Base-by-base conservation (phyloP, 2,329 filamentous ascomycete species). In the Sporothrix dimorphospora region DNA sequence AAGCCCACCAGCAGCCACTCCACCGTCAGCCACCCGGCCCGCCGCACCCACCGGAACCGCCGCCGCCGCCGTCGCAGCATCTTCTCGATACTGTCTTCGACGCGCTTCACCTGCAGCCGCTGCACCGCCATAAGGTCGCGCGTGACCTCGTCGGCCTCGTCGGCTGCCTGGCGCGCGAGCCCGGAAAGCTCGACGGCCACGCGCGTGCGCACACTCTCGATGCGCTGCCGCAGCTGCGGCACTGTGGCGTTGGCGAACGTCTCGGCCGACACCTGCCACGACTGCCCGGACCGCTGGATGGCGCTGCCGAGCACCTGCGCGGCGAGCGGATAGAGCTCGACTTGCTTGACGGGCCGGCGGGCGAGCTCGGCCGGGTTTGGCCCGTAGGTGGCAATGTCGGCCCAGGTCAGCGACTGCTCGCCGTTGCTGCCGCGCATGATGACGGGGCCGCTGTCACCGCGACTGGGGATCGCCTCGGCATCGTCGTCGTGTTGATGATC, bases 1-100 rank as follows among this genome's bases (percentile, higher is more conserved):
- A 97, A 88, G 4, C 92, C 92, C 51, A 98, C 89, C 21, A 98
- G 86, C 67, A 89, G 83, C 94, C 94, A 98, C 83, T 98, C 95
- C 19, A 98, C 88, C 24, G 91, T 82, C 71, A 94, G 89, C 87
- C 94, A 98, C 16, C 93, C 91, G 0, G 90, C 89, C 16, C 92
- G 85, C 51, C 93, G 85, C 30, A 94, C 81, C 89, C 93, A 94
- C 71, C 93, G 86, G 78, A 96, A 89, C 72, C 89, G 82, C 40
- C 89, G 81, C 16, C 89, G 85, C 69, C 94, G 86, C 73, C 92
- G 86, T 73, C 92, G 86, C 69, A 94, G 86, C 84, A 93, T 90
- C 78, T 92, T 88, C 73, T 96, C 87, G 73, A 98, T 92, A 19
- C 89, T 87, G 79, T 97, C 94, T 65, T 90, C 88, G 51, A 97